Base-by-base conservation (phyloP, 2,329 filamentous ascomycete species). In the Fusarium stilboides region DNA sequence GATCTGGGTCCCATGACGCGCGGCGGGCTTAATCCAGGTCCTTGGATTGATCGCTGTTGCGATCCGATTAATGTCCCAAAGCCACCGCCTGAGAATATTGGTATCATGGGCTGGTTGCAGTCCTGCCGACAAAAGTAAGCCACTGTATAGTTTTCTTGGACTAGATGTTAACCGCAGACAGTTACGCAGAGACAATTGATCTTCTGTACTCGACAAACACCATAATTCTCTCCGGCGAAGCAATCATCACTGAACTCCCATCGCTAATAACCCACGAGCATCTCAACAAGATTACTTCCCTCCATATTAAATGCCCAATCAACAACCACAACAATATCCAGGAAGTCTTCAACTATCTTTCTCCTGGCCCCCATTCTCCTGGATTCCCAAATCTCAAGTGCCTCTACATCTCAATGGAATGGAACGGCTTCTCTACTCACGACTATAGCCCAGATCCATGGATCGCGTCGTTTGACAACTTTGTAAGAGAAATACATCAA, bases 151-250 rank as follows among this genome's bases (percentile, higher is more conserved):
- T 14, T 17, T 2, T 13, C 3, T 14, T 3, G 6, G 4, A 5
- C 20, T 45, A 1, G 4, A 19, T 2, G 20, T 5, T 54, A 2
- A 62, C 13, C 10, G 5, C 1, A 17, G 20, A 5, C 1, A 67
- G 61, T 17, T 65, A 65, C 24, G 40, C 53, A 4, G 64, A 67
- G 39, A 12, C 61, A 0, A 51, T 67, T 4, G 56, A 62, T n/a
- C 2, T 62, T 3, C 5, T 65, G 1, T 62, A 67, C 19, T 31
- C 20, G 1, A 55, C 43, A 6, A 67, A 62, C 10, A 57, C 47
- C 9, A 34, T 65, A 3, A 14, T 37, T 8, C 3, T 67, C 6
- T 50, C 42, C 0, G 42, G 19, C 4, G 47, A 57, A n/a, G 42
- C 36, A 12, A 65, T 45, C 8, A 22, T 67, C 8, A 15, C 28